Evolutionary conservation across 225 moss, liverwort and hornwort genomes (phyloP), one percentile per base, ranked within the genome.

Genomic region (Bryum argenteum): DNA sequence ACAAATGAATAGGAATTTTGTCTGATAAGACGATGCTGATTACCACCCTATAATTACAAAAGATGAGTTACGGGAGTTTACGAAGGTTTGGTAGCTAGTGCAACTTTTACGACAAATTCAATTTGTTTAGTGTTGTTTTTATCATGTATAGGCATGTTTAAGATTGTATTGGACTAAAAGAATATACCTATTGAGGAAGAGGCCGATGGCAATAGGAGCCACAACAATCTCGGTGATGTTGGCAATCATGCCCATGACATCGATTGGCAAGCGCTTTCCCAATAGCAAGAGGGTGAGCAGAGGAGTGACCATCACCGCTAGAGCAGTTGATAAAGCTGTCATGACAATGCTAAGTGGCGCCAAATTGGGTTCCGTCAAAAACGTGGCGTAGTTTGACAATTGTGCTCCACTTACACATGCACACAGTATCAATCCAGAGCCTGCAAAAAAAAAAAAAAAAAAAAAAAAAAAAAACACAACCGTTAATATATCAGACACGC

Each of bases 321-420:
- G 77, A 51, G 88, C 78, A 8, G 91, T 94, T 1, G 94, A 91
- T 28, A 90, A 74, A 54, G 91, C 94, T 17, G 94, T 91, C 91
- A 94, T 90, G 37, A 94, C 88, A 69, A 94, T 91, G 68, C 94
- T 94, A 6, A 94, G 79, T 11, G 90, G 94, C 14, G 94, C 91
- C 80, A 94, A 63, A 58, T 38, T 21, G 8, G 88, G 91, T 53
- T 89, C 88, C 21, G 87, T 87, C 7, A 94, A 70, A 67, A 91
- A 94, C 1, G 90, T 94, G 58, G 91, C 94, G 71, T 94, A 94
- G 39, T 94, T 94, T 54, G 94, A 91, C 28, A 94, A 75, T 39
- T 91, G 91, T 11, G 90, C 94, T 28, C 90, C 90, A 55, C 94
- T 91, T 5, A 91, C 90, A 82, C 91, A 91, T 64, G 88, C 76